These are phyloP conservation scores for Ceratocystis huliohia DNA, from an alignment of 2,329 filamentous ascomycete species.

Conservation along the genomic window DNA sequence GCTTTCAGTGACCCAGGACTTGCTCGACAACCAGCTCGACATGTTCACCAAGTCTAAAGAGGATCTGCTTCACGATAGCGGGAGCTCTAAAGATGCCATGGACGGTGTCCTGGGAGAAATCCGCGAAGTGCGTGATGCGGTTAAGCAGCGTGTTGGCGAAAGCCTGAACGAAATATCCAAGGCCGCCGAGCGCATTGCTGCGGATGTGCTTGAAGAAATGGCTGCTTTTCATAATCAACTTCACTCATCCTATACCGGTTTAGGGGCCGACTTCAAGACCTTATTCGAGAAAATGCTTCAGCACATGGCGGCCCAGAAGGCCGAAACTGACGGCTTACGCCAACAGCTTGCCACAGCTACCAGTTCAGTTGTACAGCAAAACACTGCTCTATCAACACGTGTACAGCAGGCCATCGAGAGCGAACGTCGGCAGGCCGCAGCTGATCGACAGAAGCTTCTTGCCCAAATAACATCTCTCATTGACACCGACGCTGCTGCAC, in stretches of 20 bases:
- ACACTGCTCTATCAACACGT: slow-evolving; percentile 50
- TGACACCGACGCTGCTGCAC: slow-evolving; percentile 8
- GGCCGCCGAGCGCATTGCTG: slow-evolving; percentile 14
- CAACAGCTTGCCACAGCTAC: slow-evolving; percentile 16
- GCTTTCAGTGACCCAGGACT: slow-evolving; percentile 54
- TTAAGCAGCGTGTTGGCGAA: slow-evolving; percentile 43
- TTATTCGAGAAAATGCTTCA: slow-evolving; percentile 71
- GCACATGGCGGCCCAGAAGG: slow-evolving; percentile 42
- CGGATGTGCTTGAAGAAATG: slow-evolving; percentile 20
- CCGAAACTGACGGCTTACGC: slow-evolving; percentile 15
- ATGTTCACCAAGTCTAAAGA: slow-evolving; percentile 55
- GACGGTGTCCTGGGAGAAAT: slow-evolving; percentile 66
- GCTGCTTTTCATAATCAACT: slow-evolving; percentile 37
- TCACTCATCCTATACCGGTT: slow-evolving; percentile 67
- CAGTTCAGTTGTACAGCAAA: slow-evolving; percentile 46
- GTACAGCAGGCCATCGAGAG: slow-evolving; percentile 61
- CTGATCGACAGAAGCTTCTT: slow-evolving; percentile 48
- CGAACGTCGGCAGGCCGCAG: slow-evolving; percentile 58
- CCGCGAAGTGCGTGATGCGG: slow-evolving; percentile 67
- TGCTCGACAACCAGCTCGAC: slow-evolving; percentile 56
- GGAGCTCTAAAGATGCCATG: slow-evolving; percentile 68
- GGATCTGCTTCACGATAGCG: slow-evolving; percentile 55
- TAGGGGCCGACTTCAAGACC: slow-evolving; percentile 75
- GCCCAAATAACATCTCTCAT: slow-evolving; percentile 43
- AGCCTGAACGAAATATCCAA: slow-evolving; percentile 16